Conservation (phyloP, 805 yeast species). For the Saccharomycopsis oosterbeekiorum region DNA sequence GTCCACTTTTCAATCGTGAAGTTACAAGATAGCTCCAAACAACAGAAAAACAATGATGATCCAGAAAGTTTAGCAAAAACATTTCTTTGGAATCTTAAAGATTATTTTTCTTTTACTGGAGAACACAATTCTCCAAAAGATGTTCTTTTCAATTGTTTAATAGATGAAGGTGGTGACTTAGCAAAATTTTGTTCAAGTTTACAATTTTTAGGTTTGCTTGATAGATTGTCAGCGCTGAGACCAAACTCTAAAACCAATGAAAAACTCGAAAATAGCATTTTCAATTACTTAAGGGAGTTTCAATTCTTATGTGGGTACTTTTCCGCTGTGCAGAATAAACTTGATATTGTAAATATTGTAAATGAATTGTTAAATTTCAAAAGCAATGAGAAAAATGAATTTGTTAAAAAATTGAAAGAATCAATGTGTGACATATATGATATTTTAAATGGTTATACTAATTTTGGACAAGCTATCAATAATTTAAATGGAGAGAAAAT, state of each 20-base stretch:
- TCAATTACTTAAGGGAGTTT: not conserved
- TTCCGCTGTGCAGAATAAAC: not conserved
- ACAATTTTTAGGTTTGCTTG: not conserved
- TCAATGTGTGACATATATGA: slow-evolving; percentile 1
- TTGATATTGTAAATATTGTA: not conserved
- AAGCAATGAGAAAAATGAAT: not conserved
- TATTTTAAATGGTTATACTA: slow-evolving; percentile 13
- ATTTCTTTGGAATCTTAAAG: slow-evolving; percentile 6
- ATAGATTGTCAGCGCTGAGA: not conserved
- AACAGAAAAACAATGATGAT: not conserved
- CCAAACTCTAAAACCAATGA: not conserved
- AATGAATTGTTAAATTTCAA: not conserved
- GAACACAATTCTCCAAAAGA: not conserved
- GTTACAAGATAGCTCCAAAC: not conserved
- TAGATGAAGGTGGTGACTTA: not conserved
- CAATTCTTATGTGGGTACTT: not conserved
- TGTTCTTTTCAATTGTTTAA: slow-evolving; percentile 6
- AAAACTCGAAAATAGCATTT: not conserved
- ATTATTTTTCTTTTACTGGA: slow-evolving; percentile 9
- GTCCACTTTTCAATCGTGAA: not conserved
- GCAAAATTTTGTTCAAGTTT: not conserved
- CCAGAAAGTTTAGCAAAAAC: not conserved
- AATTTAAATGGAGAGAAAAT: slow-evolving; percentile 7
- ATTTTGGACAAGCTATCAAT: slow-evolving; percentile 6
- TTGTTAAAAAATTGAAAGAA: not conserved